Evolutionary conservation across 306 rosid species (phyloP).

Genomic region (Medicago arabica): DNA sequence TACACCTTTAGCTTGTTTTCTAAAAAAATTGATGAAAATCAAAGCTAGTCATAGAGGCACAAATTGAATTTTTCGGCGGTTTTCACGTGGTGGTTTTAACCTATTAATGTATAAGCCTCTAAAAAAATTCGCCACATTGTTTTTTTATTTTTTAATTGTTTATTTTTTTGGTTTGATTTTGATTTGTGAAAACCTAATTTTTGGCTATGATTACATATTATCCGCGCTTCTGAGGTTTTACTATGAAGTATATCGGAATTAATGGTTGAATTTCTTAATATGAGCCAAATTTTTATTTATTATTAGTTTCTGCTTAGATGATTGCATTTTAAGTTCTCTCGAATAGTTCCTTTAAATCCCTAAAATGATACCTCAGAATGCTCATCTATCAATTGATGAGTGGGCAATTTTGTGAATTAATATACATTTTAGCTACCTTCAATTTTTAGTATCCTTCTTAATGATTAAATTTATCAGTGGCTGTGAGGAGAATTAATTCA

Average conservation of each 20-base stretch:
- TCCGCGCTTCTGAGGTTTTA: conserved; percentile 68
- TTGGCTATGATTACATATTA: conserved; percentile 60
- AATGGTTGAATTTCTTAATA: conserved; percentile 90
- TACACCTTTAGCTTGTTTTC: conserved; percentile 90
- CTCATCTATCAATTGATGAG: too few species aligned
- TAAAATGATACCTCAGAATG: too few species aligned
- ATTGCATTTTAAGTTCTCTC: too few species aligned
- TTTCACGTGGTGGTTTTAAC: conserved; percentile 77
- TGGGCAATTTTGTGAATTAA: too few species aligned
- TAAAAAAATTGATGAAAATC: conserved; percentile 30
- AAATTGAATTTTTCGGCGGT: conserved; percentile 51
- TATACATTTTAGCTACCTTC: too few species aligned
- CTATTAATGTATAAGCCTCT: conserved; percentile 73
- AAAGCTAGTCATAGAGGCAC: conserved; percentile 79
- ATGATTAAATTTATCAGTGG: background rate
- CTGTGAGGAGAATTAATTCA: conserved; percentile 63
- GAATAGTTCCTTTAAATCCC: too few species aligned
- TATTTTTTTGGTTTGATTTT: too few species aligned
- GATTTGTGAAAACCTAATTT: background rate
- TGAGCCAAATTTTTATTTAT: conserved; percentile 52
- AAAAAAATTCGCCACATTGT: conserved; percentile 61
- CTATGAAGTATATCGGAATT: conserved; percentile 60
- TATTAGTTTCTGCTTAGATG: too few species aligned
- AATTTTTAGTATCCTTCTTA: too few species aligned
- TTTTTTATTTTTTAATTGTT: too few species aligned